Evolutionary conservation across 192 early-diverging fungal species (phyloP).

Genomic region (Oehlia diaphana): DNA sequence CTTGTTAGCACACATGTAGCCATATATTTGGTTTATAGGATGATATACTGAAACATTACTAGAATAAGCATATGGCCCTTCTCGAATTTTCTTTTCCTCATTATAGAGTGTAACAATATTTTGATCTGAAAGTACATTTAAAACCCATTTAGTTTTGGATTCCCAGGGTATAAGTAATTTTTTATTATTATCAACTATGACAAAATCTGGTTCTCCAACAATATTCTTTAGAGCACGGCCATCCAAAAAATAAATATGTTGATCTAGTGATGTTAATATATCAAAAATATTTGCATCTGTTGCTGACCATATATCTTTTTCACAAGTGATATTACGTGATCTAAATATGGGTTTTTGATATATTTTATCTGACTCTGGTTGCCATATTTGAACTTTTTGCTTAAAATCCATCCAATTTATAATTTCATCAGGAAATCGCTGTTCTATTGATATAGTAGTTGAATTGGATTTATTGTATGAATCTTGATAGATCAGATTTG

Average conservation of each 20-base stretch:
- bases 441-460: neutral
- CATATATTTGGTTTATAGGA: neutral
- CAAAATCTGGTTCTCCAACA: neutral
- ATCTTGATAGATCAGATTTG: neutral
- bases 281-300: neutral
- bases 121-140: neutral
- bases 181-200: neutral
- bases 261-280: neutral
- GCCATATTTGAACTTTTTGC: neutral
- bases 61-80: neutral
- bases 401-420: neutral
- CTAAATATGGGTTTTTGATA: neutral
- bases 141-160: neutral
- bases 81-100: neutral
- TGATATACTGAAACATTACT: neutral
- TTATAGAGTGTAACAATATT: neutral
- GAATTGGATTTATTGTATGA: slow-evolving; percentile 1
- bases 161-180: neutral
- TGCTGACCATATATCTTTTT: neutral
- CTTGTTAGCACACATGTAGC: neutral
- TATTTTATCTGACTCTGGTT: neutral
- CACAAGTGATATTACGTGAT: neutral
- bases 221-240: neutral
- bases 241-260: neutral
- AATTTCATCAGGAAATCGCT: neutral